Base-by-base conservation (phyloP, 768 basidiomycete genomes). In the Collybiopsis confluens region DNA sequence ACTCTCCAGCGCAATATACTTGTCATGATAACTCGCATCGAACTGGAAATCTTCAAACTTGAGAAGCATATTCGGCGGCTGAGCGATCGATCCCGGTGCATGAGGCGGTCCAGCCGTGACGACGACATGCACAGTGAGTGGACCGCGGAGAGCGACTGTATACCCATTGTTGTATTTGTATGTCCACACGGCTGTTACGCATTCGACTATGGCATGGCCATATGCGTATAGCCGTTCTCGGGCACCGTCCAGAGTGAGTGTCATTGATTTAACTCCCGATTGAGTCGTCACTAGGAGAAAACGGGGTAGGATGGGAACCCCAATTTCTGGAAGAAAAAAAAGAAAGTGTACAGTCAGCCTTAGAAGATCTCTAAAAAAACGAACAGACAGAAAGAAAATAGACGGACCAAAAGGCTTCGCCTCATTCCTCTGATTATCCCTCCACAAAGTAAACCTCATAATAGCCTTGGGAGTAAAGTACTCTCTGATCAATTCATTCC, bases 371-470 rank as follows among this genome's bases (percentile, higher is more conserved):
- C n/a, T n/a, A n/a, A n/a, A n/a, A n/a, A n/a, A n/a, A n/a, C n/a
- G n/a, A n/a, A 48, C 13, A 26, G 50, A 50, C 45, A 24, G 47
- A 55, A 54, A 59, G 52, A 40, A 30, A 45, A n/a, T 47, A 21
- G 30, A 72, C 86, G 45, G 52, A 92, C 90, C 89, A 61, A 93
- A 91, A 8, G 86, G 86, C 62, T 90, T 92, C 28, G 90, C 89
- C 63, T 92, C 91, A 23, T 75, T 79, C 60, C 75, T 78, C 63
- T 83, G 81, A 61, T 88, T 90, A 65, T 91, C 90, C 64, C 89
- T 89, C 90, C 90, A 92, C n/a, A 92, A 69, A 2, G 88, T 91
- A 59, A 92, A 76, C 65, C 83, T 88, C 81, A 92, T 82, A 43
- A 80, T 68, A 20, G 88, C 86, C 55, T 81, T 80, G 2, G 82